phyloP scores from a whole-genome alignment of 2,329 filamentous ascomycete species.

The Tolypocladium guangdongense region DNA sequence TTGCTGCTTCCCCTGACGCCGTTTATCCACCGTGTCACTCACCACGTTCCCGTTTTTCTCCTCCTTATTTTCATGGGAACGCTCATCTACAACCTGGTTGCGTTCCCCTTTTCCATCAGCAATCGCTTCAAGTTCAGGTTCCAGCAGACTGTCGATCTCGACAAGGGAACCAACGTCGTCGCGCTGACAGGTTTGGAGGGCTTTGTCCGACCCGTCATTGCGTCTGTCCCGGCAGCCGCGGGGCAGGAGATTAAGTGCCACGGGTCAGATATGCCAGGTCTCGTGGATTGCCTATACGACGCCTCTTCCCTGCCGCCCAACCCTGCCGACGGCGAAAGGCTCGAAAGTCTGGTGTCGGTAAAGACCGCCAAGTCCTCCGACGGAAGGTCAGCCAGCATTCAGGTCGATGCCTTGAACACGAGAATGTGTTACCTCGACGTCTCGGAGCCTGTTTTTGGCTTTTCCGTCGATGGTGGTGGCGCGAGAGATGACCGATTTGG shows the following conservation, averaged over 20 bases:
- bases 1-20: constrained; percentile 68
- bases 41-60: constrained; percentile 70
- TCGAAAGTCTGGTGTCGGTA: constrained; percentile 51
- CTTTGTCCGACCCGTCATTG: constrained; percentile 57
- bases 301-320: constrained; percentile 50
- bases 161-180: constrained; percentile 58
- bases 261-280: constrained; percentile 24
- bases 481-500: constrained; percentile 55
- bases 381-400: constrained; percentile 46
- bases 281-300: constrained; percentile 60
- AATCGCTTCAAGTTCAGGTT: constrained; percentile 83
- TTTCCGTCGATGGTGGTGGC: constrained; percentile 51
- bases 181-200: constrained; percentile 57
- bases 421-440: constrained; percentile 68
- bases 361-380: constrained; percentile 21
- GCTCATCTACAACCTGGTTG: constrained; percentile 72
- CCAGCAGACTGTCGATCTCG: constrained; percentile 68
- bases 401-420: constrained; percentile 62
- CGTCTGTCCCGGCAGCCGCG: constrained; percentile 57
- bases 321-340: constrained; percentile 39
- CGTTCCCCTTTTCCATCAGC: constrained; percentile 76
- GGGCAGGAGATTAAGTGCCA: constrained; percentile 49
- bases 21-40: constrained; percentile 77
- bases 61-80: constrained; percentile 63
- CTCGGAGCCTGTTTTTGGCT: constrained; percentile 51